These are phyloP conservation scores for Arctium lappa DNA, from an alignment of 129 eudicot genomes.

Conservation along the genomic window DNA sequence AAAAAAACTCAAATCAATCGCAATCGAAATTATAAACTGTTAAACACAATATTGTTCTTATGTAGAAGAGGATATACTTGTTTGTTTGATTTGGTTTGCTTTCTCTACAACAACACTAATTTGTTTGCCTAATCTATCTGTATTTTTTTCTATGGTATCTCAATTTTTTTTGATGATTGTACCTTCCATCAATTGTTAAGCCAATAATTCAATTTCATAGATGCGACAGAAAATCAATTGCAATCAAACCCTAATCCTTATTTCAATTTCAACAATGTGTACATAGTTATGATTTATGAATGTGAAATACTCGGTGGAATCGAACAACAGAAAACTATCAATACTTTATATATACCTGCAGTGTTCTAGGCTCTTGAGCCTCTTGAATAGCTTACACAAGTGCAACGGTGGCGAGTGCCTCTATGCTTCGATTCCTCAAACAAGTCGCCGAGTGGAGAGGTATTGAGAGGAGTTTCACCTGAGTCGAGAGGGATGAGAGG, in stretches of 20 bases:
- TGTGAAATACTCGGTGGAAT: neutral
- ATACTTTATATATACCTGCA: conserved; percentile 50
- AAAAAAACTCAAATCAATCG: too few relatives aligned
- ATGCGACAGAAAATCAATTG: neutral
- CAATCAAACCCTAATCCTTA: neutral
- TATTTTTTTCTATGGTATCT: neutral
- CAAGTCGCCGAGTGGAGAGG: conserved; percentile 62
- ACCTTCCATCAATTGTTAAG: neutral
- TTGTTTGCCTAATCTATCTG: neutral
- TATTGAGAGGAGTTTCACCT: too few relatives aligned
- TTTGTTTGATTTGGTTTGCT: neutral
- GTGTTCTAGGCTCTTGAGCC: conserved; percentile 95
- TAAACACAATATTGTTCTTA: too few relatives aligned
- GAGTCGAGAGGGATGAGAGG: too few relatives aligned
- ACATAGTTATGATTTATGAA: neutral
- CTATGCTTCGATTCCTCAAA: conserved; percentile 93
- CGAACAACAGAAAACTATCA: neutral
- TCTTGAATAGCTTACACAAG: conserved; percentile 95
- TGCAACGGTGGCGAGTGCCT: conserved; percentile 96
- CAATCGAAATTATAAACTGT: too few relatives aligned
- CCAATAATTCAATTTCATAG: neutral
- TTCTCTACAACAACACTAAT: neutral
- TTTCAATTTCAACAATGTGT: too few relatives aligned
- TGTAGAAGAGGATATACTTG: neutral
- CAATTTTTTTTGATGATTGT: neutral